Conservation (phyloP, 1,284 basidiomycete species). For the Puccinia sorghi region DNA sequence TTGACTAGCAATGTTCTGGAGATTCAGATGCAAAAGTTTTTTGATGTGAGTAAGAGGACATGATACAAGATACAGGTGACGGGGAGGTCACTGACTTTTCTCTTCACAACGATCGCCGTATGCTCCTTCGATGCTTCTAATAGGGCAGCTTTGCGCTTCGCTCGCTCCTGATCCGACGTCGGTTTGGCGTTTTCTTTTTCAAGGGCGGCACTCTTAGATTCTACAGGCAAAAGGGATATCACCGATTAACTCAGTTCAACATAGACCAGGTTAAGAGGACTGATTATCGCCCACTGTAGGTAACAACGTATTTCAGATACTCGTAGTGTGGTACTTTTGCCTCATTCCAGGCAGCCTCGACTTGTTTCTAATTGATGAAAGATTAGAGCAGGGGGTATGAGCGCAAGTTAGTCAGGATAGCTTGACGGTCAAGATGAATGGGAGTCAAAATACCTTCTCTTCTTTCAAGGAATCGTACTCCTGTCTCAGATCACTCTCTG, state of each 20-base stretch:
- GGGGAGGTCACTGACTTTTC: slow-evolving; percentile 1
- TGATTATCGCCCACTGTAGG: neutral
- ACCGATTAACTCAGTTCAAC: neutral
- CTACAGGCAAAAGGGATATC: neutral
- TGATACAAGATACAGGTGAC: neutral
- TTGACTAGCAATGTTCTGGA: slow-evolving; percentile 16
- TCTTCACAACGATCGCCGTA: slow-evolving; percentile 3
- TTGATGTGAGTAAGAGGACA: neutral
- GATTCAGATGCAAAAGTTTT: neutral
- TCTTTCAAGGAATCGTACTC: slow-evolving; percentile 6
- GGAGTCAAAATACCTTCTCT: neutral
- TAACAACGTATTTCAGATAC: slow-evolving; percentile 14
- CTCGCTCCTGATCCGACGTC: slow-evolving; percentile 25
- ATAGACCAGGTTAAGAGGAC: neutral
- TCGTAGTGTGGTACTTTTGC: slow-evolving; percentile 4
- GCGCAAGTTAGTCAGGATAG: neutral
- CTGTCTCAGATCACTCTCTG: slow-evolving; percentile 27
- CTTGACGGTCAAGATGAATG: neutral
- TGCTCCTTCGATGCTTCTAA: slow-evolving; percentile 25
- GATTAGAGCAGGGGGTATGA: neutral
- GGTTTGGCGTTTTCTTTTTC: slow-evolving; percentile 26
- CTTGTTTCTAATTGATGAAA: slow-evolving; percentile 21
- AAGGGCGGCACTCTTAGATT: neutral
- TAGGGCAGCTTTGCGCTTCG: slow-evolving; percentile 13
- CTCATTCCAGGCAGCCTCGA: slow-evolving; percentile 12